Conservation (phyloP, 2,329 filamentous ascomycete genomes). For the Dothidotthia symphoricarpi region DNA sequence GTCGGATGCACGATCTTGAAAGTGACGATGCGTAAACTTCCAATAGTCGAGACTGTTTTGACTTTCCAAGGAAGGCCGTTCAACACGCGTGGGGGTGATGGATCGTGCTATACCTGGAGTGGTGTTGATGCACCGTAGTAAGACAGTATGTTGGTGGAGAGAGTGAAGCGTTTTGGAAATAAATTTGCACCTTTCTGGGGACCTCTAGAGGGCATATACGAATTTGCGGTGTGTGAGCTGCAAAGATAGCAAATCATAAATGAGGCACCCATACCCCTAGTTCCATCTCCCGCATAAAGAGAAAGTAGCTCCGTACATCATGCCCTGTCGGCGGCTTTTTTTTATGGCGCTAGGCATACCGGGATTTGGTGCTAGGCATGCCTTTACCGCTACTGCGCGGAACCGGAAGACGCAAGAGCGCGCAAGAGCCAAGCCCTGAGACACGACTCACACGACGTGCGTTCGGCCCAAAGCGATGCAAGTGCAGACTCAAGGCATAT, state of each 20-base stretch:
- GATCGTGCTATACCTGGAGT: constrained; percentile 2
- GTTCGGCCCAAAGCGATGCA: constrained; percentile 21
- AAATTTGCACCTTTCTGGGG: constrained; percentile 12
- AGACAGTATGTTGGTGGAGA: neutral
- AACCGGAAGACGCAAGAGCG: constrained; percentile 29
- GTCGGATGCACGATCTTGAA: neutral
- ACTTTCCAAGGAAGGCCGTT: neutral
- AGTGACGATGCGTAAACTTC: neutral
- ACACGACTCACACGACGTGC: constrained; percentile 1
- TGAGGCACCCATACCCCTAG: constrained; percentile 22
- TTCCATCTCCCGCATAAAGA: constrained; percentile 26
- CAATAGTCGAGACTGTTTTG: neutral
- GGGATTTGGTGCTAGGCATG: constrained; percentile 16
- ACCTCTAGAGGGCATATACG: constrained; percentile 25
- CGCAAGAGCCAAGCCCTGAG: constrained; percentile 12
- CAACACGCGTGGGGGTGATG: constrained; percentile 1
- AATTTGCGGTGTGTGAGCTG: constrained; percentile 34
- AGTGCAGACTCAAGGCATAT: constrained; percentile 18
- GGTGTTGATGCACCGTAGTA: neutral
- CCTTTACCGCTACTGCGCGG: constrained; percentile 29
- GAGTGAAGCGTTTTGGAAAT: constrained; percentile 10
- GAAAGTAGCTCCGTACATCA: constrained; percentile 24
- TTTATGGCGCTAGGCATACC: constrained; percentile 13
- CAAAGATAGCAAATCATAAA: constrained; percentile 30
- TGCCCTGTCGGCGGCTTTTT: constrained; percentile 27